Percentiles rank a stretch among this genome's conserved stretches.
phyloP scores from a whole-genome alignment of 1,284 basidiomycete species.

The Phellopilus nigrolimitatus region DNA sequence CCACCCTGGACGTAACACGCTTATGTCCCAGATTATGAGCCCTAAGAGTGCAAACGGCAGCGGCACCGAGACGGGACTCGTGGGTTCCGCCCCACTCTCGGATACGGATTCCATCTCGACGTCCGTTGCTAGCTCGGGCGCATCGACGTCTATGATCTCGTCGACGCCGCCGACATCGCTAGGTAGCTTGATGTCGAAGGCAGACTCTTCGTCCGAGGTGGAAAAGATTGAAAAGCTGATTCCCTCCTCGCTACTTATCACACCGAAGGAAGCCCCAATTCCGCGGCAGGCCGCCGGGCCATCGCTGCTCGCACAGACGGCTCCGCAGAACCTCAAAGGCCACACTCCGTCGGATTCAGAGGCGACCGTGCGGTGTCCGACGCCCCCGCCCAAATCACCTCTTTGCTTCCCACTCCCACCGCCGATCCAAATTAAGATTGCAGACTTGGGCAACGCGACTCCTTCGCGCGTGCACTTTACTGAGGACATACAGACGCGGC shows the following conservation, averaged over 20 bases:
- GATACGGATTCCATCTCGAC: conserved; percentile 11
- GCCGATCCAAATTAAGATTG: conserved; percentile 84
- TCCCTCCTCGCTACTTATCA: conserved; percentile 14
- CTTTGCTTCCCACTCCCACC: conserved; percentile 21
- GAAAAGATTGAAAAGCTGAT: conserved; percentile 5
- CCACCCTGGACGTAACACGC: conserved; percentile 32
- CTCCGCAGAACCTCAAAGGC: conserved; percentile 33
- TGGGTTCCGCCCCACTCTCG: conserved; percentile 13
- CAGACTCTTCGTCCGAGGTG: conserved; percentile 3
- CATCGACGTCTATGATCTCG: conserved; percentile 23
- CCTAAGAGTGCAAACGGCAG: conserved; percentile 10
- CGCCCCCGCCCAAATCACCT: conserved; percentile 26
- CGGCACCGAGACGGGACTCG: neutral
- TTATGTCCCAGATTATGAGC: conserved; percentile 28
- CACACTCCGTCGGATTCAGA: conserved; percentile 26
- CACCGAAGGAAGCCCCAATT: conserved; percentile 15
- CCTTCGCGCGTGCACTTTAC: conserved; percentile 81
- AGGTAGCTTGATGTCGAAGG: conserved; percentile 30
- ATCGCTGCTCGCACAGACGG: conserved; percentile 67
- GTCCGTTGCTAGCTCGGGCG: conserved; percentile 23
- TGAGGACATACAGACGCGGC: conserved; percentile 91
- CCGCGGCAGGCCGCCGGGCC: conserved; percentile 32
- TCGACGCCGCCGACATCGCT: conserved; percentile 32
- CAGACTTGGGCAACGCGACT: conserved; percentile 86
- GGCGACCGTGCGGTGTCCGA: conserved; percentile 12